A percentile compares a stretch with the other conserved stretches of the same genome.
phyloP scores from a whole-genome alignment of 2,329 filamentous ascomycete genomes.

The Cordyceps tenuipes region DNA sequence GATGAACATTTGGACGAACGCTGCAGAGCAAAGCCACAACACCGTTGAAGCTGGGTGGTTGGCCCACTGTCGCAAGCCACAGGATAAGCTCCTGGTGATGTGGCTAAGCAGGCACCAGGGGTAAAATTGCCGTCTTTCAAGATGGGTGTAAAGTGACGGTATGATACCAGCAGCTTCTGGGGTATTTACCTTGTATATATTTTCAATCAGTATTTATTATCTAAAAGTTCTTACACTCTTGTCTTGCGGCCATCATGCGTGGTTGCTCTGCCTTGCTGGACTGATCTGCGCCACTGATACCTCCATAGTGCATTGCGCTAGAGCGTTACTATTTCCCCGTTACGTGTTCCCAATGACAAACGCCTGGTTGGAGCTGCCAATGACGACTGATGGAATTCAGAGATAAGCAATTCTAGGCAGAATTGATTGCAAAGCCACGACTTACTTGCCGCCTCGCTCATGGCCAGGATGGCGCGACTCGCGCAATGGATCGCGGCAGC shows the following conservation, averaged over 20 bases:
- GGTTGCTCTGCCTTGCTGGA: not conserved
- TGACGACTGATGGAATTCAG: not conserved
- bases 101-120: conserved; percentile 3
- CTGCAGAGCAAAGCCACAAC: not conserved
- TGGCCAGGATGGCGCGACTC: conserved; percentile 23
- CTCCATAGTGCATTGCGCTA: not conserved
- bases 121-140: not conserved
- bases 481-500: conserved; percentile 24
- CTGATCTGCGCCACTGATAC: not conserved
- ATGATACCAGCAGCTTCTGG: not conserved
- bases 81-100: too few relatives aligned
- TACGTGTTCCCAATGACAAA: conserved; percentile 8
- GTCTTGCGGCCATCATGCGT: not conserved
- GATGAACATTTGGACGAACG: not conserved
- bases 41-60: too few relatives aligned
- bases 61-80: too few relatives aligned
- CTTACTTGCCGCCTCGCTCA: not conserved
- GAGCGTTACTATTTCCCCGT: not conserved
- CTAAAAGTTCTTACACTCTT: not conserved
- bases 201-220: not conserved
- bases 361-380: not conserved
- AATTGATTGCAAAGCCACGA: not conserved
- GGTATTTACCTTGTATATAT: not conserved
- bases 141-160: not conserved
- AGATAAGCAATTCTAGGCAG: not conserved